These are phyloP conservation scores for Quercus bicolor DNA, from an alignment of 306 rosid genomes.

Conservation along the genomic window DNA sequence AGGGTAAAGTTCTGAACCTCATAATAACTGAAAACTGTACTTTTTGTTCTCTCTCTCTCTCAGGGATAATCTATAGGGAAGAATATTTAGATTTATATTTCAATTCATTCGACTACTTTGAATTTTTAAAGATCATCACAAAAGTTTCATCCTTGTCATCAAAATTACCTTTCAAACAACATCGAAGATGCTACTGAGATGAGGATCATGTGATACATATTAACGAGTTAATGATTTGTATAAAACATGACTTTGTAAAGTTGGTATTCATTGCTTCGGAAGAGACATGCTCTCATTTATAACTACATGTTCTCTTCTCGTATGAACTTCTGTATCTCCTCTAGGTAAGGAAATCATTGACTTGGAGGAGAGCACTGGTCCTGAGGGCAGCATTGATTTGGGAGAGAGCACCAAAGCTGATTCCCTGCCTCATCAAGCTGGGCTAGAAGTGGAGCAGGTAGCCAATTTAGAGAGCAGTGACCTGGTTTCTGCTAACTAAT, in stretches of 20 bases:
- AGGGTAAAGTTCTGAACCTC: slow-evolving; percentile 6
- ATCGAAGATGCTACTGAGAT: neutral
- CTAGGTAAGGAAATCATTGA: neutral
- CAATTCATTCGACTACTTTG: neutral
- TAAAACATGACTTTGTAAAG: no score
- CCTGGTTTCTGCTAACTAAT: neutral
- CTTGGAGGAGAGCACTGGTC: neutral
- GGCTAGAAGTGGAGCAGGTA: neutral
- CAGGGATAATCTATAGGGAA: neutral
- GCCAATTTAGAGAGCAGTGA: neutral
- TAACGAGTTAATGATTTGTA: no score
- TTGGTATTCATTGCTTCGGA: no score
- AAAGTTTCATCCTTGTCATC: neutral
- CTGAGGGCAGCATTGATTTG: neutral
- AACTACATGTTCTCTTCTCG: neutral
- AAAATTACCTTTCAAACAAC: neutral
- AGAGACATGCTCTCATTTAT: neutral
- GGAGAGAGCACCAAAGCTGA: neutral
- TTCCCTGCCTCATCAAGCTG: neutral
- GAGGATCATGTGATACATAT: neutral
- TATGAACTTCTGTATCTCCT: neutral
- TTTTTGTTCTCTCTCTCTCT: neutral
- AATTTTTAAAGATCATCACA: neutral
- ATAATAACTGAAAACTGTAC: neutral
- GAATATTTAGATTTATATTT: neutral